Base-by-base conservation (phyloP, 1,284 basidiomycete genomes). In the Meripilus lineatus region DNA sequence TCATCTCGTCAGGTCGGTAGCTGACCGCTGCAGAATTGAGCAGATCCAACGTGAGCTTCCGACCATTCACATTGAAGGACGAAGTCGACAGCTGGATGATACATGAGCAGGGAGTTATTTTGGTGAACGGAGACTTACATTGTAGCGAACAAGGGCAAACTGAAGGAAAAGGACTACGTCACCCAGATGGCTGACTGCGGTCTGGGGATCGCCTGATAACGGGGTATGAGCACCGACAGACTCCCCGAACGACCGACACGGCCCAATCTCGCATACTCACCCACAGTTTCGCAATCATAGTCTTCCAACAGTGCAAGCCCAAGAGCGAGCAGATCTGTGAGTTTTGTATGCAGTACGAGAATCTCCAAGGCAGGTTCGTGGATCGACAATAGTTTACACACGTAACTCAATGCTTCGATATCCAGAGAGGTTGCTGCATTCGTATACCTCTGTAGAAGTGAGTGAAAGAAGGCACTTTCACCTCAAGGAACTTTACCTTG, bases 201-300 rank as follows among this genome's bases (percentile, higher is more conserved):
- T 83, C 59, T 89, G 87, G 17, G 87, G 87, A 61, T 90, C 87
- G 33, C 86, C 87, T 89, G 43, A 25, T 4, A 46, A n/a, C 44
- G 21, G 23, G 42, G 44, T 40, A 52, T 35, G 25, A 45, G 30
- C 14, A 22, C n/a, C n/a, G n/a, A n/a, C n/a, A n/a, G n/a, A 38
- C 18, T 17, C 4, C 23, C 11, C 5, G 11, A 14, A 25, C 3
- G 7, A 17, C 17, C 13, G 5, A 41, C 45, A 36, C 10, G 24
- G 23, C 15, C n/a, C n/a, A n/a, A n/a, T 8, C n/a, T 30, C n/a
- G 10, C 28, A 30, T 10, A 66, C 82, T 22, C 59, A 84, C 86
- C 87, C 36, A 89, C 81, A 17, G 78, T 81, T 56, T 88, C 85
- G 48, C 81, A 86, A 54, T 88, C 84, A 53, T 84, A 88, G 34